Evolutionary conservation across 2,329 filamentous ascomycete species (phyloP).

Genomic region (Akanthomyces dipterigenus): DNA sequence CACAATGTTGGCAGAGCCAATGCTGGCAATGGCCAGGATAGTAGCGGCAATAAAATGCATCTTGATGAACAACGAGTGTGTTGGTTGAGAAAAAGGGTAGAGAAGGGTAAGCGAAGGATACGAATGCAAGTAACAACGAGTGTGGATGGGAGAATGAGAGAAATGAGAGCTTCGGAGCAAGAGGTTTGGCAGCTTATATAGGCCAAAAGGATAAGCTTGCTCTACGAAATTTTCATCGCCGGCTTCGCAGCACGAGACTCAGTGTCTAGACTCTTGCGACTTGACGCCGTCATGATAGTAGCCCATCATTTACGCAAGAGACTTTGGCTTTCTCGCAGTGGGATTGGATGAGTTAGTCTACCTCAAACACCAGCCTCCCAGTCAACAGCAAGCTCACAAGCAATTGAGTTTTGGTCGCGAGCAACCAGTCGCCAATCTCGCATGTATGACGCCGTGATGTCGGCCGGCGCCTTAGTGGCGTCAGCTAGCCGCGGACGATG

Average conservation of each 20-base stretch:
- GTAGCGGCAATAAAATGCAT: conserved; percentile 7
- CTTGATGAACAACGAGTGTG: neutral
- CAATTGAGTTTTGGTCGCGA: neutral
- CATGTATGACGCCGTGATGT: neutral
- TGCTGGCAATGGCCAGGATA: conserved; percentile 16
- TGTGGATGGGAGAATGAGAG: neutral
- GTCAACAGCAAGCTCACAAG: neutral
- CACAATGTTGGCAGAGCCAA: conserved; percentile 22
- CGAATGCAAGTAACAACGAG: neutral
- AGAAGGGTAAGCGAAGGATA: neutral
- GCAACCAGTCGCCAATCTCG: neutral
- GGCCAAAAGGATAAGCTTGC: neutral
- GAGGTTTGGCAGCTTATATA: neutral
- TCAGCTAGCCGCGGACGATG: neutral
- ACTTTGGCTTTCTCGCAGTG: neutral
- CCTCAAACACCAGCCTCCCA: neutral
- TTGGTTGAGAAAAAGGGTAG: neutral
- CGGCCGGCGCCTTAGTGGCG: neutral
- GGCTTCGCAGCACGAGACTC: neutral
- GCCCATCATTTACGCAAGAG: neutral
- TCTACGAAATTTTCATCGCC: neutral
- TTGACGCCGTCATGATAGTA: neutral
- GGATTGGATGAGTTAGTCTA: neutral
- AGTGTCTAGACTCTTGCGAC: neutral
- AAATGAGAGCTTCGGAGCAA: neutral